Percentiles rank a stretch among this genome's conserved stretches.
Conservation (phyloP, 2,329 filamentous ascomycete species). For the Ceratocystiopsis brevicomis region DNA sequence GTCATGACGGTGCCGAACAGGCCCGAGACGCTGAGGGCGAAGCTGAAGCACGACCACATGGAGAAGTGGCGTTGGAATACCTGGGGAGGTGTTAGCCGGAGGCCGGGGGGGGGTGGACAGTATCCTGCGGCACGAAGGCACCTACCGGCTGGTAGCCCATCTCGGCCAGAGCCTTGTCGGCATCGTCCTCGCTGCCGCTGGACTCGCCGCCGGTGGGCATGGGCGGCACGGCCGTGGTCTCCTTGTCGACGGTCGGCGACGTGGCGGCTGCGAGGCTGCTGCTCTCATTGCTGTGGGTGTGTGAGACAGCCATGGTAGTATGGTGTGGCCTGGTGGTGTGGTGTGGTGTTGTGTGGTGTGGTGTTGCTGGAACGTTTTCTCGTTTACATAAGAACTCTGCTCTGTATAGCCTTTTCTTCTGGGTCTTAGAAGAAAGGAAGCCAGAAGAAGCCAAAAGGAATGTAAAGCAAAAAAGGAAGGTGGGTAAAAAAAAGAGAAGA, state of each 20-base stretch:
- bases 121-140: no score
- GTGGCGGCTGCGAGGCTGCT: no score
- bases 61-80: slow-evolving; percentile 40
- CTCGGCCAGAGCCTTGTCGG: slow-evolving; percentile 17
- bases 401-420: background rate
- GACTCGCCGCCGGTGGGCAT: background rate
- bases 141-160: slow-evolving; percentile 18
- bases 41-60: slow-evolving; percentile 36
- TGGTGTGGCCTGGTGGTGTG: background rate
- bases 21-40: slow-evolving; percentile 37
- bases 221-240: background rate
- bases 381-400: background rate
- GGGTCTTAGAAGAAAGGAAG: background rate
- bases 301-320: background rate
- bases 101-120: no score
- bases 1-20: slow-evolving; percentile 36
- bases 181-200: slow-evolving; percentile 9
- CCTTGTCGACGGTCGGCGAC: background rate
- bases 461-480: background rate
- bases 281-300: no score
- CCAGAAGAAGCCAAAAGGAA: background rate
- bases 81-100: no score
- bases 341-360: no score
- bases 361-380: background rate
- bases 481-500: background rate